Conservation (phyloP, 371 early-diverging fungal species). For the Mortierella sp. region DNA sequence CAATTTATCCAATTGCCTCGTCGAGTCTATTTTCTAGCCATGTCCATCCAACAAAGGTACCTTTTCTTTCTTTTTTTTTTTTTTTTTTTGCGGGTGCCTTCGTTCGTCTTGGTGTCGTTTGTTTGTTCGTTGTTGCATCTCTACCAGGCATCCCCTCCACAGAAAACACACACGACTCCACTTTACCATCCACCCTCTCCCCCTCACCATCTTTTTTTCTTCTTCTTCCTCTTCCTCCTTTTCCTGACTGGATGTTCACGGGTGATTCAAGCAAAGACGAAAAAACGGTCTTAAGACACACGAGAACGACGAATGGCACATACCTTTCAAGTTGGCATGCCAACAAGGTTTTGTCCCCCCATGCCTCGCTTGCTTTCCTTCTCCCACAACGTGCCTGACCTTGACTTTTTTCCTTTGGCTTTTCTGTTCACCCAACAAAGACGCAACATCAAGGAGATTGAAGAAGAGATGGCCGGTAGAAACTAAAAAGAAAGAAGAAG, state of each 20-base stretch:
- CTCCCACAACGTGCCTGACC: background rate
- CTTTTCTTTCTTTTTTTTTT: background rate
- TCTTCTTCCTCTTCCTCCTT: background rate
- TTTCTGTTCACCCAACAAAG: background rate
- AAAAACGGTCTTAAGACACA: background rate
- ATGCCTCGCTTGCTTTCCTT: background rate
- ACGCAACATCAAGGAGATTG: background rate
- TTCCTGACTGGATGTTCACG: background rate
- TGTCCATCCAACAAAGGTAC: background rate
- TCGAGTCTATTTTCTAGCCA: background rate
- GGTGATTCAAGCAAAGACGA: background rate
- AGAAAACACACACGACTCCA: slow-evolving; percentile 5
- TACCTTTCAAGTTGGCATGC: background rate
- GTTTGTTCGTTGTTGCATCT: background rate
- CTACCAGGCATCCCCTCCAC: background rate
- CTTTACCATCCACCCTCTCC: background rate
- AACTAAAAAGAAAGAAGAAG: background rate
- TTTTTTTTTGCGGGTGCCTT: background rate
- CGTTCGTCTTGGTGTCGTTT: background rate
- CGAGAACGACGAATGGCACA: background rate
- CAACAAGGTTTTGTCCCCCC: slow-evolving; percentile 9
- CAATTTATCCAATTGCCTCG: background rate
- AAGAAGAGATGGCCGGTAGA: background rate
- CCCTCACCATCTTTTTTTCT: background rate
- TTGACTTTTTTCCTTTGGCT: background rate